A percentile compares a stretch with the other conserved stretches of the same genome.
Conservation (phyloP, 2,329 filamentous ascomycete genomes). For the Xylaria sp. region DNA sequence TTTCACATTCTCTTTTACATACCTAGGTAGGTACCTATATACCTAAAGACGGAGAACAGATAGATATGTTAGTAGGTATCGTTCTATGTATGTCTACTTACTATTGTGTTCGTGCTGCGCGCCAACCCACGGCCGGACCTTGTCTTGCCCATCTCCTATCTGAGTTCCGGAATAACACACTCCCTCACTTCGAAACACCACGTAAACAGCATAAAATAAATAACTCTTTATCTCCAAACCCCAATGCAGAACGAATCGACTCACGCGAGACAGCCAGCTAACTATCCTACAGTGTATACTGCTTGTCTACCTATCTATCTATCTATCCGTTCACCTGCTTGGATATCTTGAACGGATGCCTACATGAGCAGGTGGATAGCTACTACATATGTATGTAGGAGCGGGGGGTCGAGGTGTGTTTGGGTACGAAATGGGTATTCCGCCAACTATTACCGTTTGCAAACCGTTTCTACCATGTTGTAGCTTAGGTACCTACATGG, state of each 20-base stretch:
- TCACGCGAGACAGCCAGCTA: not conserved
- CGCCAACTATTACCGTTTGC: constrained; percentile 23
- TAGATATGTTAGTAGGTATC: too few relatives aligned
- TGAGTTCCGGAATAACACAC: not conserved
- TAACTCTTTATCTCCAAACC: constrained; percentile 11
- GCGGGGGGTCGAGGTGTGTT: not conserved
- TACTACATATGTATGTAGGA: not conserved
- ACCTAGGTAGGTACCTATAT: too few relatives aligned
- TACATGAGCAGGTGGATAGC: constrained; percentile 21
- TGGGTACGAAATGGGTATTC: not conserved
- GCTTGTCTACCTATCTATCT: constrained; percentile 4
- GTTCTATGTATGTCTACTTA: not conserved
- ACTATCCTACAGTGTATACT: not conserved
- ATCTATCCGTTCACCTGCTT: not conserved
- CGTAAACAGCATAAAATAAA: constrained; percentile 3
- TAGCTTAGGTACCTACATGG: not conserved
- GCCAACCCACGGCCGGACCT: not conserved
- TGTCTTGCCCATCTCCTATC: not conserved
- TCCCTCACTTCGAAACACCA: constrained; percentile 8
- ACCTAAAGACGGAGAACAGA: too few relatives aligned
- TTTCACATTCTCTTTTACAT: not conserved
- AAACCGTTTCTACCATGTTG: constrained; percentile 21
- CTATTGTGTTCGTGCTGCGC: not conserved
- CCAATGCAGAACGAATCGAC: not conserved
- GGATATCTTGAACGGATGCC: constrained; percentile 15